A percentile compares a stretch with the other conserved stretches of the same genome.
phyloP scores from a whole-genome alignment of 345 rosid species.

The Anastatica hierochuntica region DNA sequence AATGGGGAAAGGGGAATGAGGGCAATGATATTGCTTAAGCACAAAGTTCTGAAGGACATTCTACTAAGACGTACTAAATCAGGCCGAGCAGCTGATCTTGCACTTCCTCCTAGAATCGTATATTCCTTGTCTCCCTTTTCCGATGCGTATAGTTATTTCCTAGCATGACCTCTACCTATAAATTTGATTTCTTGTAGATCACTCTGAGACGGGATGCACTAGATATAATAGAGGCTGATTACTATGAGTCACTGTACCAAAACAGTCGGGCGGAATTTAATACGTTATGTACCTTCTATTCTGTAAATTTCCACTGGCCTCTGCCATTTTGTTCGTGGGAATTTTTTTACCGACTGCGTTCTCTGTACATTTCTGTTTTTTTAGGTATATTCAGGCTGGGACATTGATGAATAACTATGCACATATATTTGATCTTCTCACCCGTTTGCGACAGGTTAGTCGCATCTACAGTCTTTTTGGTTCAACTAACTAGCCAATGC shows the following conservation, averaged over 20 bases:
- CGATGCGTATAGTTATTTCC: constrained; percentile 3
- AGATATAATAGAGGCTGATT: constrained; percentile 80
- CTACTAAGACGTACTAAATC: constrained; percentile 83
- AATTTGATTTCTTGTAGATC: constrained; percentile 37
- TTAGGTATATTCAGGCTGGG: constrained; percentile 78
- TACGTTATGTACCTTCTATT: constrained; percentile 41
- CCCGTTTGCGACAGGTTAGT: constrained; percentile 88
- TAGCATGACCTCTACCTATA: neutral
- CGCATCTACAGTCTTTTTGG: constrained; percentile 8
- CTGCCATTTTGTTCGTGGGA: too few species aligned
- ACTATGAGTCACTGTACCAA: constrained; percentile 69
- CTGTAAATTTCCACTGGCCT: neutral
- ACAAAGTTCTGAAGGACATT: constrained; percentile 61
- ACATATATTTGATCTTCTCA: constrained; percentile 92
- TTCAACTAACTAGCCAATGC: neutral
- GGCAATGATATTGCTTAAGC: constrained; percentile 86
- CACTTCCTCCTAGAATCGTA: constrained; percentile 93
- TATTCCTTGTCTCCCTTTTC: constrained; percentile 19
- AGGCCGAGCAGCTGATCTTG: constrained; percentile 97
- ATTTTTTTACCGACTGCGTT: too few species aligned
- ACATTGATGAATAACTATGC: constrained; percentile 90
- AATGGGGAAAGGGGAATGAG: constrained; percentile 38
- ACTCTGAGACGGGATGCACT: constrained; percentile 69
- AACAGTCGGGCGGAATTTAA: constrained; percentile 86
- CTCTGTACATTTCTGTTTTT: constrained; percentile 10